These are phyloP conservation scores for Penicillium robsamsonii DNA, from an alignment of 495 filamentous ascomycete genomes.

Conservation along the genomic window DNA sequence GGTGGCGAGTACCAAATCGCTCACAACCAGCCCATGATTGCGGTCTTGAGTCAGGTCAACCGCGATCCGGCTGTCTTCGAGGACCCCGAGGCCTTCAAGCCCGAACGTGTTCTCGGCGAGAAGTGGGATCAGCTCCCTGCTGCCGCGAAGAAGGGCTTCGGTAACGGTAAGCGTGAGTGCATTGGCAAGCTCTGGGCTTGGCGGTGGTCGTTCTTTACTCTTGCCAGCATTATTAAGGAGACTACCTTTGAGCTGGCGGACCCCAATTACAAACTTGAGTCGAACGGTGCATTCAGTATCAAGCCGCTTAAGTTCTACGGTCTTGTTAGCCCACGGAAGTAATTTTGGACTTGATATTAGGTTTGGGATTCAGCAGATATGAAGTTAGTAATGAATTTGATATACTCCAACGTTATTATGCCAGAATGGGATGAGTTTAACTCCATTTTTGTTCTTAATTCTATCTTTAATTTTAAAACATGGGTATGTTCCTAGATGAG, in stretches of 20 bases:
- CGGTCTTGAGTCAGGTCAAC: conserved; percentile 63
- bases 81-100: conserved; percentile 61
- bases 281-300: conserved; percentile 41
- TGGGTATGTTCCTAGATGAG: background rate
- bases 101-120: conserved; percentile 68
- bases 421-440: conserved; percentile 9
- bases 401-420: conserved; percentile 6
- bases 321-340: conserved; percentile 39
- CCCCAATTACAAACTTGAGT: conserved; percentile 38
- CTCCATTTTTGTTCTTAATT: background rate
- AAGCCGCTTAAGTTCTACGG: conserved; percentile 35
- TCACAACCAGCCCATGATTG: conserved; percentile 59
- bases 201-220: conserved; percentile 51
- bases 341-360: background rate
- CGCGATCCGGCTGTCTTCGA: conserved; percentile 68
- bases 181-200: conserved; percentile 65
- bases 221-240: conserved; percentile 43
- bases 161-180: conserved; percentile 68
- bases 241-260: conserved; percentile 46
- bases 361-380: conserved; percentile 2
- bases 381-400: conserved; percentile 15
- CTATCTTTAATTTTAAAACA: background rate
- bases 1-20: conserved; percentile 68
- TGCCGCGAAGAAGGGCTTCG: conserved; percentile 65
- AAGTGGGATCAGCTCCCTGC: conserved; percentile 57